Evolutionary conservation across 257 asterid species (phyloP).

Genomic region (Forsythia suspensa): DNA sequence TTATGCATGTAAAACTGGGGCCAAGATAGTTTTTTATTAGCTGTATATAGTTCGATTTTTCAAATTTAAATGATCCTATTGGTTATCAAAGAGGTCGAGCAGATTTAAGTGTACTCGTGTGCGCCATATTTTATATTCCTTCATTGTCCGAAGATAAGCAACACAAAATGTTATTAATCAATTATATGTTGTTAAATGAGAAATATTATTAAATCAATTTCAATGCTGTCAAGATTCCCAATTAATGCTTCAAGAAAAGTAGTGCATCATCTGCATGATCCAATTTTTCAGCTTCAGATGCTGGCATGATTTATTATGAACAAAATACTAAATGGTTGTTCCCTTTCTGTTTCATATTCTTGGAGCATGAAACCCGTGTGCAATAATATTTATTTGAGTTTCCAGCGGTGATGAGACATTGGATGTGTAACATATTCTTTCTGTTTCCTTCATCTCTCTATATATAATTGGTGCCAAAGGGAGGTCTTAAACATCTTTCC

Average conservation of each 20-base stretch:
- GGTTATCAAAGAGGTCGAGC: background rate
- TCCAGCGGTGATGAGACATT: background rate
- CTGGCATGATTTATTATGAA: background rate
- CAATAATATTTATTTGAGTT: background rate
- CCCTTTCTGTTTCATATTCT: background rate
- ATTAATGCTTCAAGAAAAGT: background rate
- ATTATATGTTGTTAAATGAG: no score
- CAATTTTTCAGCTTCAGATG: background rate
- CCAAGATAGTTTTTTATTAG: no score
- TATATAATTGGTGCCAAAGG: constrained; percentile 3
- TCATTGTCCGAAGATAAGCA: no score
- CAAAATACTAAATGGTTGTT: background rate
- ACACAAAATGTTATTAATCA: no score
- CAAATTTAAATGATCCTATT: no score
- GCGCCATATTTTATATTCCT: no score
- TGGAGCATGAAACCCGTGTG: constrained; percentile 3
- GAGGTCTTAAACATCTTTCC: background rate
- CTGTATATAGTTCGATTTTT: no score
- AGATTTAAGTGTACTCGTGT: no score
- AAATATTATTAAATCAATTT: no score
- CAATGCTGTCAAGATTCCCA: background rate
- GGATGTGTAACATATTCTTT: background rate
- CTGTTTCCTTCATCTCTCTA: background rate
- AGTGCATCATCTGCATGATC: background rate
- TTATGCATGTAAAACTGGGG: no score